A percentile compares a stretch with the other conserved stretches of the same genome.
These are phyloP conservation scores for Metarhizium guizhouense DNA, from an alignment of 2,329 filamentous ascomycete species.

Conservation along the genomic window DNA sequence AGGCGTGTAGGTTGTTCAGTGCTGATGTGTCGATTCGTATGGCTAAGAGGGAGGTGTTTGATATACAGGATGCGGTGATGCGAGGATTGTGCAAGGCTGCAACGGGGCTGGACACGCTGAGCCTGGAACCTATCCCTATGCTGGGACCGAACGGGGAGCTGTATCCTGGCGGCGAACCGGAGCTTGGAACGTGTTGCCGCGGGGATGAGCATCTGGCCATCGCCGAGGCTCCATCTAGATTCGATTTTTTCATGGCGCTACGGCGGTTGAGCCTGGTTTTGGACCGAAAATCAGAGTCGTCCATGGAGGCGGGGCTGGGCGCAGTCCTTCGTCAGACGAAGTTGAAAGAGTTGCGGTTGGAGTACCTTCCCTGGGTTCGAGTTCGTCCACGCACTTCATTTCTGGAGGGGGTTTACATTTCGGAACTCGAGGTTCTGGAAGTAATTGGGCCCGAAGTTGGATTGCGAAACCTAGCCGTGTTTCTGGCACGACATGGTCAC, in stretches of 20 bases:
- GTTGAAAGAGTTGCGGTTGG: conserved; percentile 8
- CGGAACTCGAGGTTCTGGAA: neutral
- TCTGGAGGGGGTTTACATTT: neutral
- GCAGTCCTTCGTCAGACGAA: neutral
- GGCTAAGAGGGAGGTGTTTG: conserved; percentile 6
- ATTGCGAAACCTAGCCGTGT: neutral
- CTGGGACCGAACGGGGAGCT: neutral
- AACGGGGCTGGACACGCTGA: conserved; percentile 8
- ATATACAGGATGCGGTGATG: conserved; percentile 13
- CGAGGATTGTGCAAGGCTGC: conserved; percentile 9
- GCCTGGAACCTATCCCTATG: neutral
- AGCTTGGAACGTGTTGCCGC: too few relatives aligned
- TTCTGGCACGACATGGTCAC: neutral
- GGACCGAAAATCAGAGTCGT: neutral
- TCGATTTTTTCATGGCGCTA: neutral
- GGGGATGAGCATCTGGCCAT: neutral
- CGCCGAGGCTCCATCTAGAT: neutral
- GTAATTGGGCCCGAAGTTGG: neutral
- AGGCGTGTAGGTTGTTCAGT: conserved; percentile 7
- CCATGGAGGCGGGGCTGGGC: neutral
- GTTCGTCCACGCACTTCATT: neutral
- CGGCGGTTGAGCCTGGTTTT: neutral
- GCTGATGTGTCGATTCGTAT: conserved; percentile 11
- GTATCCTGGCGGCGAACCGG: neutral
- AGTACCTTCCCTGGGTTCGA: conserved; percentile 4